Percentiles rank a stretch among this genome's conserved stretches.
These are phyloP conservation scores for Tylopilus rubrobrunneus DNA, from an alignment of 768 basidiomycete species.

Conservation along the genomic window DNA sequence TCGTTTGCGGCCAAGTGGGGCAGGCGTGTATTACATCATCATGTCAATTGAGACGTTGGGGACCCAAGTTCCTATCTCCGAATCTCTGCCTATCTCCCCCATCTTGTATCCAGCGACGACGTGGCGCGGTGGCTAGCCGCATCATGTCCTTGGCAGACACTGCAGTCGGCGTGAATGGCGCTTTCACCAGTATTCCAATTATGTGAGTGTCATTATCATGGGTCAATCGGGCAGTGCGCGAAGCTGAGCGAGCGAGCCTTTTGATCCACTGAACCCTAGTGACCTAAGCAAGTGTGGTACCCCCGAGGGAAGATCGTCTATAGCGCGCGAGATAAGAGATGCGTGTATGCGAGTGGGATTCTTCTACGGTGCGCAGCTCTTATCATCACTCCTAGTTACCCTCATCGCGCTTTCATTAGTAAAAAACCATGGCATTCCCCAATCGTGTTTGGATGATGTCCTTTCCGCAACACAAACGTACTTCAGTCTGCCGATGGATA, in stretches of 20 bases:
- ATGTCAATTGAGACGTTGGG: neutral
- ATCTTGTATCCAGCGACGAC: neutral
- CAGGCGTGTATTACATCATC: neutral
- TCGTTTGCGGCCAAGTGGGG: too few species aligned
- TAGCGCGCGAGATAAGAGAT: constrained; percentile 60
- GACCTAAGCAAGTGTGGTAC: constrained; percentile 20
- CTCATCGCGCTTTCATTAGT: constrained; percentile 41
- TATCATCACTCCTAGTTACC: neutral
- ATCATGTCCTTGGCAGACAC: constrained; percentile 22
- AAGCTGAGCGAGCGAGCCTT: neutral
- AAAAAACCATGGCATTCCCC: constrained; percentile 70
- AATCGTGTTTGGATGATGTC: constrained; percentile 41
- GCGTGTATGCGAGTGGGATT: constrained; percentile 84
- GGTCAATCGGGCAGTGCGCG: too few species aligned
- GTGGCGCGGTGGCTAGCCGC: neutral
- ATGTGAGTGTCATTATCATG: constrained; percentile 17
- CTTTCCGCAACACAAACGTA: constrained; percentile 53
- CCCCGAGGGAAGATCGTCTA: constrained; percentile 32
- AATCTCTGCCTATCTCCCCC: too few species aligned
- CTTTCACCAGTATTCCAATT: constrained; percentile 24
- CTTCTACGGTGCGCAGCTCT: constrained; percentile 59
- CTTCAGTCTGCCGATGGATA: constrained; percentile 59
- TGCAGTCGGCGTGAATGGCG: constrained; percentile 15
- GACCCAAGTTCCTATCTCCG: too few species aligned
- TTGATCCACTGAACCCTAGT: constrained; percentile 5